Percentiles rank a stretch among this genome's conserved stretches.
These are phyloP conservation scores for Erodium chrysanthum DNA, from an alignment of 441 rosid species.

Conservation along the genomic window DNA sequence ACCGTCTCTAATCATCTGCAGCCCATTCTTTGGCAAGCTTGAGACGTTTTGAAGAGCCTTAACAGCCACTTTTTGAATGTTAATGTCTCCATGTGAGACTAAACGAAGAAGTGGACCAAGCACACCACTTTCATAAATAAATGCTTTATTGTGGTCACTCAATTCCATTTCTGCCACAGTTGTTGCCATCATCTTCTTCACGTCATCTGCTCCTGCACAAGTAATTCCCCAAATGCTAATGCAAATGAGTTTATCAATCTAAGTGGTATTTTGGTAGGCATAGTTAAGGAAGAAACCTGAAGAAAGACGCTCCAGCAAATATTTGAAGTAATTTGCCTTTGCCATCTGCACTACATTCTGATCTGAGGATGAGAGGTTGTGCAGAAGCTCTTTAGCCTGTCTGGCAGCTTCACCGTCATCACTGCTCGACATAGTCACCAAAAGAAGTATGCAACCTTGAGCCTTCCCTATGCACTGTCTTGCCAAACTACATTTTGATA, in stretches of 20 bases:
- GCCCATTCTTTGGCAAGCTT: constrained; percentile 40
- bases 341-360: constrained; percentile 50
- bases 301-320: constrained; percentile 42
- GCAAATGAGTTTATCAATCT: no score
- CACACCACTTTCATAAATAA: constrained; percentile 42
- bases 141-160: constrained; percentile 47
- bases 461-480: constrained; percentile 43
- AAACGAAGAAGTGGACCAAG: constrained; percentile 42
- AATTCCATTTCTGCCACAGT: constrained; percentile 54
- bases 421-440: constrained; percentile 51
- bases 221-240: not conserved
- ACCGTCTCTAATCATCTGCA: constrained; percentile 53
- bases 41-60: constrained; percentile 47
- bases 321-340: constrained; percentile 50
- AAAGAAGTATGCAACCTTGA: constrained; percentile 51
- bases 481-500: constrained; percentile 30
- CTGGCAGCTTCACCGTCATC: constrained; percentile 44
- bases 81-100: constrained; percentile 27
- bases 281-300: constrained; percentile 28
- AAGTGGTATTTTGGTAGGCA: no score
- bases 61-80: constrained; percentile 34
- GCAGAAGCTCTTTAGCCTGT: constrained; percentile 42
- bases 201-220: constrained; percentile 44
- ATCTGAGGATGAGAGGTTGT: constrained; percentile 47
- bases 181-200: constrained; percentile 35